These are phyloP conservation scores for Hamamelis virginiana DNA, from an alignment of 164 flowering plant genomes.

Conservation along the genomic window DNA sequence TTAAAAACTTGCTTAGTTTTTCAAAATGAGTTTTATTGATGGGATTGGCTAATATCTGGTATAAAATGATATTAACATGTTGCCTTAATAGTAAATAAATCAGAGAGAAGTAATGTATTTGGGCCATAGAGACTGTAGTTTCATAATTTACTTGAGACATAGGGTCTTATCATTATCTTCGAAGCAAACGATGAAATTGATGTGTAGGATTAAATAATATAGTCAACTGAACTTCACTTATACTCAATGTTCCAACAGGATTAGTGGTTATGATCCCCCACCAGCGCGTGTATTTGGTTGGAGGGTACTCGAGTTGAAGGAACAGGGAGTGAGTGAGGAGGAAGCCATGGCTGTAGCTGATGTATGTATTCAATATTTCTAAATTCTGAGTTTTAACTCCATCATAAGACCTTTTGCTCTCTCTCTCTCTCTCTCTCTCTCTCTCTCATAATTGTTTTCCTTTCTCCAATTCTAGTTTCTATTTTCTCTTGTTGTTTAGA, in stretches of 20 bases:
- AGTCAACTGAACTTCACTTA: conserved; percentile 7
- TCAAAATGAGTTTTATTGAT: background rate
- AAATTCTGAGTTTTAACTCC: background rate
- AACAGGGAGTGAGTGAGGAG: conserved; percentile 71
- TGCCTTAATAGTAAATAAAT: background rate
- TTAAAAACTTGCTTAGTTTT: background rate
- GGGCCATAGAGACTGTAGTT: background rate
- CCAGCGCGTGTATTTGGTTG: conserved; percentile 80
- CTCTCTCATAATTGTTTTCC: background rate
- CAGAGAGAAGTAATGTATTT: background rate
- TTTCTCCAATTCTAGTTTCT: background rate
- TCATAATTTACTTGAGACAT: background rate
- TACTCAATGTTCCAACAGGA: conserved; percentile 35
- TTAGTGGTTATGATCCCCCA: conserved; percentile 60
- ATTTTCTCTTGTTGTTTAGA: conserved; percentile 30
- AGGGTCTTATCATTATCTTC: background rate
- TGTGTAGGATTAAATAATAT: background rate
- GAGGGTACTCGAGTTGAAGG: conserved; percentile 85
- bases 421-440: background rate
- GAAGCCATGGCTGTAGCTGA: conserved; percentile 84
- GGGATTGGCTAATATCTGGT: background rate
- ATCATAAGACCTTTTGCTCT: background rate
- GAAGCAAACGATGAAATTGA: background rate
- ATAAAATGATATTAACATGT: background rate
- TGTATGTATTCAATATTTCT: conserved; percentile 37